Conservation (phyloP, 2,329 filamentous ascomycete genomes). For the Aspergillus intermedius region DNA sequence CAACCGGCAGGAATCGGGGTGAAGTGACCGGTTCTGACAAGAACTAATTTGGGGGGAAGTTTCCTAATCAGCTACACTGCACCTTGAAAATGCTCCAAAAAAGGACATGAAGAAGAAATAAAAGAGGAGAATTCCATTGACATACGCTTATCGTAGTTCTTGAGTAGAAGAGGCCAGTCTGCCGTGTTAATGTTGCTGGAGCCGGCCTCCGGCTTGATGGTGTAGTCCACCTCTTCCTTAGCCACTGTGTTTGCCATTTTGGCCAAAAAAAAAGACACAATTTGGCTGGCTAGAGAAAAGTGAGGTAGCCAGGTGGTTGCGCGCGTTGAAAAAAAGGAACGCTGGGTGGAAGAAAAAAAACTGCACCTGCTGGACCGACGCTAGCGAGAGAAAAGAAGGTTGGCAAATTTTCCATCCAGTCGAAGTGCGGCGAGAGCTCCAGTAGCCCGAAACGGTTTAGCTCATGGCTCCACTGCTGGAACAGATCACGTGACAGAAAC, state of each 20-base stretch:
- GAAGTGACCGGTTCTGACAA: slow-evolving; percentile 91
- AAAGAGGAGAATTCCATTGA: slow-evolving; percentile 16
- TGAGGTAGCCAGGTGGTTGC: slow-evolving; percentile 11
- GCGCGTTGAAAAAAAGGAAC: slow-evolving; percentile 15
- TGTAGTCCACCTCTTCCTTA: slow-evolving; percentile 63
- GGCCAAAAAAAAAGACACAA: slow-evolving; percentile 5
- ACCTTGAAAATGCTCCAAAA: slow-evolving; percentile 3
- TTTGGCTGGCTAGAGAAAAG: slow-evolving; percentile 11
- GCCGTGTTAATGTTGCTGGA: slow-evolving; percentile 76
- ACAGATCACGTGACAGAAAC: not conserved
- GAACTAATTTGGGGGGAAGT: slow-evolving; percentile 49
- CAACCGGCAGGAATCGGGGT: slow-evolving; percentile 93
- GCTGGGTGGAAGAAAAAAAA: slow-evolving; percentile 10
- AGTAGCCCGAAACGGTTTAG: slow-evolving; percentile 16
- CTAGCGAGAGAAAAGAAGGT: slow-evolving; percentile 17
- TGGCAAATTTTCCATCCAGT: slow-evolving; percentile 18
- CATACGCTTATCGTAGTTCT: slow-evolving; percentile 90
- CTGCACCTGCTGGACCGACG: slow-evolving; percentile 15
- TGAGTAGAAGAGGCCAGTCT: slow-evolving; percentile 86
- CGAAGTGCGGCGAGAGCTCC: slow-evolving; percentile 17
- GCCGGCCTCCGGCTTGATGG: slow-evolving; percentile 85
- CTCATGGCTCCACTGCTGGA: not conserved
- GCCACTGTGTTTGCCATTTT: slow-evolving; percentile 42
- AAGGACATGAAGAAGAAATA: not conserved
- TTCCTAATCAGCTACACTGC: not conserved